phyloP scores from a whole-genome alignment of 2,329 filamentous ascomycete genomes.

The Penicillium sp. region DNA sequence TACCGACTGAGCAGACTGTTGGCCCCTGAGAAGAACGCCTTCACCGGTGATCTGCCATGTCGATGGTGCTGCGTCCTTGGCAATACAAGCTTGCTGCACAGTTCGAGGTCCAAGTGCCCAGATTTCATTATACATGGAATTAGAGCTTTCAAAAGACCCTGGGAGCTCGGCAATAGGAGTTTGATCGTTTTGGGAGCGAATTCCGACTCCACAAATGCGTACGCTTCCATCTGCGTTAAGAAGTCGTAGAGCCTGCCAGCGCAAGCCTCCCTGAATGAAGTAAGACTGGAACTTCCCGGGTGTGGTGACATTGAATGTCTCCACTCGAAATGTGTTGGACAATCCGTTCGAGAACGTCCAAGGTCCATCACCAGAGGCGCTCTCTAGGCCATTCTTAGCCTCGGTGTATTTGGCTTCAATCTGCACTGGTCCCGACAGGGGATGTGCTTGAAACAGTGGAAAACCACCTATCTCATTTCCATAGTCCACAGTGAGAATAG shows the following conservation, averaged over 20 bases:
- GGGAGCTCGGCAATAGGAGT: conserved; percentile 6
- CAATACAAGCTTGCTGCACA: conserved; percentile 18
- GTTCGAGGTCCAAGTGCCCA: conserved; percentile 17
- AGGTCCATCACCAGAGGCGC: conserved; percentile 15
- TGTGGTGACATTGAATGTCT: conserved; percentile 19
- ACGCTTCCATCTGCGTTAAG: not conserved
- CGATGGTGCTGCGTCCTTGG: conserved; percentile 9
- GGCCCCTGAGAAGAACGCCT: conserved; percentile 12
- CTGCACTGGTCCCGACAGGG: conserved; percentile 11
- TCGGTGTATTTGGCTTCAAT: conserved; percentile 21
- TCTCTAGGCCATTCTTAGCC: conserved; percentile 11
- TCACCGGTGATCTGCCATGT: conserved; percentile 15
- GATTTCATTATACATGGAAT: conserved; percentile 17
- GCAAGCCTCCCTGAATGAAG: conserved; percentile 19
- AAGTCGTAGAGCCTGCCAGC: conserved; percentile 11
- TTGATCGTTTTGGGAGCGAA: not conserved
- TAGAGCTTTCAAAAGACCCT: conserved; percentile 12
- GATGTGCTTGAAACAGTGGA: conserved; percentile 14
- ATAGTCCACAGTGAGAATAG: conserved; percentile 17
- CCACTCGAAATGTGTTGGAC: conserved; percentile 14
- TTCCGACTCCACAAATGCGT: not conserved
- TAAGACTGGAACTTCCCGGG: conserved; percentile 11
- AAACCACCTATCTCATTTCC: conserved; percentile 18
- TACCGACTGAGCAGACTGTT: conserved; percentile 15
- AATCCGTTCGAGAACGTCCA: conserved; percentile 18